phyloP scores from a whole-genome alignment of 306 rosid genomes.

The Cicer bijugum region DNA sequence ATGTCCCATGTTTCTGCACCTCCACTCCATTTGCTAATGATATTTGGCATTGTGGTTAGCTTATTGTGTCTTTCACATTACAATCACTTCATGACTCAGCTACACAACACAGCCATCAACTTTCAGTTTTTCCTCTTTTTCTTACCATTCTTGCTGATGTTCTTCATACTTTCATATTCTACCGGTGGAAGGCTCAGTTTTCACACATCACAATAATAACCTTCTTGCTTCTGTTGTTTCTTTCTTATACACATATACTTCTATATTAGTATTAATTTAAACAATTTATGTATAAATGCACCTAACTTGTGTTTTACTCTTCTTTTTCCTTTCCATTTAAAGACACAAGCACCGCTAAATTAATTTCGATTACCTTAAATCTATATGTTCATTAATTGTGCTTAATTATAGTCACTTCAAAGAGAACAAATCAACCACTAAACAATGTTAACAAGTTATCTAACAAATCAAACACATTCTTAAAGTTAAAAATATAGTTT shows the following conservation, averaged over 20 bases:
- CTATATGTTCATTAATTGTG: too few relatives aligned
- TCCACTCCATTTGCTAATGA: constrained; percentile 58
- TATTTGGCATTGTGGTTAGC: constrained; percentile 68
- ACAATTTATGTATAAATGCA: background rate
- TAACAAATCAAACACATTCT: too few relatives aligned
- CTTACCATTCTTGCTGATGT: constrained; percentile 54
- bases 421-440: too few relatives aligned
- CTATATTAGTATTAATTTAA: background rate
- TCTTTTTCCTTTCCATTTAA: too few relatives aligned
- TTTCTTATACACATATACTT: background rate
- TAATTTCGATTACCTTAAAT: too few relatives aligned
- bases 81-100: constrained; percentile 54
- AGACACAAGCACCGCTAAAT: too few relatives aligned
- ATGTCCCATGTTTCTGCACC: constrained; percentile 63
- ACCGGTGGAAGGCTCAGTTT: constrained; percentile 46
- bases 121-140: constrained; percentile 62
- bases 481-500: too few relatives aligned
- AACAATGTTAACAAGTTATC: too few relatives aligned
- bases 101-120: constrained; percentile 46
- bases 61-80: constrained; percentile 68
- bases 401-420: too few relatives aligned
- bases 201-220: background rate
- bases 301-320: too few relatives aligned
- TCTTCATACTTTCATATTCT: constrained; percentile 59
- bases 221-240: too few relatives aligned